Evolutionary conservation across 129 eudicot genomes (phyloP).

Genomic region (Tagetes erecta): DNA sequence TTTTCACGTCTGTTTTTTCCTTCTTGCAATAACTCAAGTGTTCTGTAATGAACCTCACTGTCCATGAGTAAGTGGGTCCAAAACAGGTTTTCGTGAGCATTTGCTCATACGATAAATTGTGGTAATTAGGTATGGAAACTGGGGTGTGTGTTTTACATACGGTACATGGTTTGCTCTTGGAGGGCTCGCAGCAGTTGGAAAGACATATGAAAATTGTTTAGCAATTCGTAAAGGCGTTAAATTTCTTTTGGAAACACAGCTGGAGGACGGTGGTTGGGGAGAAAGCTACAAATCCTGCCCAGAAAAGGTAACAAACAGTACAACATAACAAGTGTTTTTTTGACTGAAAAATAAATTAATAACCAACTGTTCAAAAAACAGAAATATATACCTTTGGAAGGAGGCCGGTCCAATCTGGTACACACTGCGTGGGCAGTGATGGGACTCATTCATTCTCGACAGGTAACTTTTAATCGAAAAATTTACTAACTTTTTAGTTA

Average conservation of each 20-base stretch:
- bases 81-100: not conserved
- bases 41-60: no score
- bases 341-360: not conserved
- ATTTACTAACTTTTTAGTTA: not conserved
- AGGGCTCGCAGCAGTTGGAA: conserved; percentile 68
- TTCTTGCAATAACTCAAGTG: no score
- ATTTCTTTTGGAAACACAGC: conserved; percentile 59
- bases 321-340: not conserved
- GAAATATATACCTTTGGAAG: conserved; percentile 71
- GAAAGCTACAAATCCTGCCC: conserved; percentile 92
- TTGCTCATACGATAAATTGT: conserved; percentile 1
- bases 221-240: conserved; percentile 62
- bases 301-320: conserved; percentile 53
- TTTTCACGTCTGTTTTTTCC: no score
- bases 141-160: conserved; percentile 89
- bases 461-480: conserved; percentile 42
- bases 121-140: conserved; percentile 72
- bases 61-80: not conserved
- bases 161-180: conserved; percentile 90
- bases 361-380: conserved; percentile 18
- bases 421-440: conserved; percentile 94
- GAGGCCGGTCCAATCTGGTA: conserved; percentile 64
- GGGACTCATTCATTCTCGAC: conserved; percentile 76
- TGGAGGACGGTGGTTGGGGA: conserved; percentile 93
- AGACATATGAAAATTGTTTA: conserved; percentile 56